Conservation (phyloP, 106 monocot genomes). For the Dendrobium nobile region DNA sequence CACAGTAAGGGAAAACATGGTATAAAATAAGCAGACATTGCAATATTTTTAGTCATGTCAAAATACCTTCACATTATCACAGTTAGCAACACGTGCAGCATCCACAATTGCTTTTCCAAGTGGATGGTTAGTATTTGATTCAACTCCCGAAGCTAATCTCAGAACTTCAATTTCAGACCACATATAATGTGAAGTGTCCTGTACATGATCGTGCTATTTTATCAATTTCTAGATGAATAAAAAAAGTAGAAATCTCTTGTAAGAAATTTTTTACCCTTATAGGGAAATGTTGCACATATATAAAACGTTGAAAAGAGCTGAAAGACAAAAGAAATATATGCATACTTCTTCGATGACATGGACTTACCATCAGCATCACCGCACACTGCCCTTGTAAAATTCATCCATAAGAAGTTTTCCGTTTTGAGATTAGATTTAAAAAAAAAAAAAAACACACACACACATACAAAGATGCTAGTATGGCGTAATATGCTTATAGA, state of each 20-base stretch:
- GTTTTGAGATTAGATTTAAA: not conserved
- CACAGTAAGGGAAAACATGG: not conserved
- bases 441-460: not conserved
- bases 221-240: conserved; percentile 2
- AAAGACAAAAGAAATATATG: not conserved
- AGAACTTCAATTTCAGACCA: conserved; percentile 71
- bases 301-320: not conserved
- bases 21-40: not conserved
- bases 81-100: conserved; percentile 65
- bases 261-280: not conserved
- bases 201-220: conserved; percentile 12
- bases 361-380: not conserved
- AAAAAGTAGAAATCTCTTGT: not conserved
- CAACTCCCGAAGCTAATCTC: conserved; percentile 85
- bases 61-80: conserved; percentile 48
- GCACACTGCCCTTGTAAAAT: not conserved
- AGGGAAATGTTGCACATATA: not conserved
- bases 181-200: conserved; percentile 15
- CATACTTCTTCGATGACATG: not conserved
- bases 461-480: not conserved
- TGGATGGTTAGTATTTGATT: conserved; percentile 92
- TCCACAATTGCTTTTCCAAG: conserved; percentile 92
- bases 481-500: not conserved
- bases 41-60: not conserved
- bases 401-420: no score